Conservation (phyloP, 2,329 filamentous ascomycete species). For the Ascochyta rabiei region DNA sequence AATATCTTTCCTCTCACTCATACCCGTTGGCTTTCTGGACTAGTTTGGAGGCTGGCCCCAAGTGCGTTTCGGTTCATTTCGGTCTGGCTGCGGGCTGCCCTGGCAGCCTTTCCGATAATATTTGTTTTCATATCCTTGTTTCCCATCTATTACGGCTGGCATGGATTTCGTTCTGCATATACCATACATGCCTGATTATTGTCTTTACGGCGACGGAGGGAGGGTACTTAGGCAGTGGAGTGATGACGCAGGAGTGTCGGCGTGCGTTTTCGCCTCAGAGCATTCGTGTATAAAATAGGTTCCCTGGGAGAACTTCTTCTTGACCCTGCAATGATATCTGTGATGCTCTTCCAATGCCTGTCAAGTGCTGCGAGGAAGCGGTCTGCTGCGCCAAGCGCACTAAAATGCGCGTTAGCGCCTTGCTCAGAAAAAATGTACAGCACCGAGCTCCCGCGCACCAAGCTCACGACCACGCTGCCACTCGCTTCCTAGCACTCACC, state of each 20-base stretch:
- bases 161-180: constrained; percentile 42
- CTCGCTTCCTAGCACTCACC: constrained; percentile 4
- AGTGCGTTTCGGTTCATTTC: constrained; percentile 37
- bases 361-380: constrained; percentile 1
- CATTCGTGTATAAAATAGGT: constrained; percentile 35
- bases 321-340: neutral
- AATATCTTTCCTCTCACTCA: constrained; percentile 47
- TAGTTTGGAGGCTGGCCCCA: constrained; percentile 48
- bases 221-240: constrained; percentile 27
- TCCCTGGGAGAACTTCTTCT: neutral
- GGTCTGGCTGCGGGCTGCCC: constrained; percentile 29
- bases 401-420: constrained; percentile 9
- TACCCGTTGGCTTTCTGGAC: constrained; percentile 46
- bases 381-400: neutral
- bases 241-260: constrained; percentile 25
- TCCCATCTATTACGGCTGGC: constrained; percentile 24
- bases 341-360: neutral
- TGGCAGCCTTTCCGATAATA: constrained; percentile 35
- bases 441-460: constrained; percentile 11
- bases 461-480: constrained; percentile 11
- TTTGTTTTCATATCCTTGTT: constrained; percentile 27
- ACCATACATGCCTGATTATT: constrained; percentile 43
- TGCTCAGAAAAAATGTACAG: constrained; percentile 32
- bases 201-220: constrained; percentile 29
- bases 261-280: constrained; percentile 23